Base-by-base conservation (phyloP, 2,329 filamentous ascomycete genomes). In the Xylogone sp. region DNA sequence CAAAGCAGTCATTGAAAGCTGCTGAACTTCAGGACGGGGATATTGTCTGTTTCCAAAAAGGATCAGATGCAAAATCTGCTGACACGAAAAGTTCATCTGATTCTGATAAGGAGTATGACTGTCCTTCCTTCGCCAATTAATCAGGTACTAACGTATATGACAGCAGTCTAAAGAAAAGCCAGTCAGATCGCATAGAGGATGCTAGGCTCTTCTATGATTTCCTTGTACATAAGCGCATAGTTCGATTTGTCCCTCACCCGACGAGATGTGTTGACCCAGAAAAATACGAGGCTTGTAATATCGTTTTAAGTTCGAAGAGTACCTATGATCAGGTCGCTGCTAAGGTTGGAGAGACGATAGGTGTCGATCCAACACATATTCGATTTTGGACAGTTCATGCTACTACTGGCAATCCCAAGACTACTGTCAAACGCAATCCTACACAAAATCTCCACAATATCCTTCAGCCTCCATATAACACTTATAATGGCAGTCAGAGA, bases 11-110 rank as follows among this genome's bases (percentile, higher is more conserved):
- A 0, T 78, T 99, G 53, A 88, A 91, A 59, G 85, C 89, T 53
- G 94, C 94, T 1, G 95, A 99, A 68, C 87, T 99, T 21, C 93
- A 97, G 67, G 93, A 99, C 62, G 94, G 94, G 46, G 94, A 99
- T 65, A 96, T 99, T 59, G 84, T 99, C 51, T 96, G 92, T 65
- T 97, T 97, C 72, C 94, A 99, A 68, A 82, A 82, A 53, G 74
- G 79, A 21, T 71, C 66, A 1, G 79, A 82, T 45, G 70, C 70
- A 34, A 80, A 78, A 63, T 22, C 20, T 42, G 46, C 67, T 3
- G 65, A 73, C 9, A 61, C 59, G 21, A 65, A 68, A 39, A 67
- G 24, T 13, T 39, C n/a, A 39, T 53, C 55, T 18, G 56, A 57
- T 27, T 51, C 53, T 49, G 59, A 64, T 34, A 49, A 44, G 47